Percentiles rank a stretch among this genome's conserved stretches.
Evolutionary conservation across 345 rosid genomes (phyloP).

Genomic region (Salix viminalis): DNA sequence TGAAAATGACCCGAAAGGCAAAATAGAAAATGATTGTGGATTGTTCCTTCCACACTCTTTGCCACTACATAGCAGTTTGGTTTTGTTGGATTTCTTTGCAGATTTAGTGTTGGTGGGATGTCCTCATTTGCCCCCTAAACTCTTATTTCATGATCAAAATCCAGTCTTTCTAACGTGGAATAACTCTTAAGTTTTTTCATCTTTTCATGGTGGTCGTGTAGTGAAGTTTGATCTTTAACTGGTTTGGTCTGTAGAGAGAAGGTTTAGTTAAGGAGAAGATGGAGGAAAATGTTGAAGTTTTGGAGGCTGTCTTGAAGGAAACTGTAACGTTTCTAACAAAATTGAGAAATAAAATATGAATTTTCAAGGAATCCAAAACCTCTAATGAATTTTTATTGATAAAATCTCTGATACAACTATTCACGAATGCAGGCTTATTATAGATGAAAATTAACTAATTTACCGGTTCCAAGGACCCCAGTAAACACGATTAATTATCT

Average conservation of each 20-base stretch:
- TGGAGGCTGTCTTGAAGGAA: constrained; percentile 94
- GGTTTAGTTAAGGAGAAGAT: constrained; percentile 15
- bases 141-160: constrained; percentile 6
- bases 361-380: no score
- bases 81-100: constrained; percentile 19
- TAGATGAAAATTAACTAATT: no score
- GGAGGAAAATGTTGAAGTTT: constrained; percentile 75
- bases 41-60: constrained; percentile 23
- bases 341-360: no score
- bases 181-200: neutral
- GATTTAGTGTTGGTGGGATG: constrained; percentile 40
- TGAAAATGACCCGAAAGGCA: neutral
- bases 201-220: constrained; percentile 6
- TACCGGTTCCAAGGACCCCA: no score
- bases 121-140: constrained; percentile 18
- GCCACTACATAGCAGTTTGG: constrained; percentile 29
- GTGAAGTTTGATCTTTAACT: constrained; percentile 3
- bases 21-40: constrained; percentile 3
- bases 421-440: no score
- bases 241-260: neutral
- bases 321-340: no score
- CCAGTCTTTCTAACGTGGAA: constrained; percentile 15
- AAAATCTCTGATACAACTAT: no score
- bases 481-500: no score
- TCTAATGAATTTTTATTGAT: no score